Evolutionary conservation across 495 filamentous ascomycete species (phyloP).

Genomic region (Pseudomonodictys pantanalensis): DNA sequence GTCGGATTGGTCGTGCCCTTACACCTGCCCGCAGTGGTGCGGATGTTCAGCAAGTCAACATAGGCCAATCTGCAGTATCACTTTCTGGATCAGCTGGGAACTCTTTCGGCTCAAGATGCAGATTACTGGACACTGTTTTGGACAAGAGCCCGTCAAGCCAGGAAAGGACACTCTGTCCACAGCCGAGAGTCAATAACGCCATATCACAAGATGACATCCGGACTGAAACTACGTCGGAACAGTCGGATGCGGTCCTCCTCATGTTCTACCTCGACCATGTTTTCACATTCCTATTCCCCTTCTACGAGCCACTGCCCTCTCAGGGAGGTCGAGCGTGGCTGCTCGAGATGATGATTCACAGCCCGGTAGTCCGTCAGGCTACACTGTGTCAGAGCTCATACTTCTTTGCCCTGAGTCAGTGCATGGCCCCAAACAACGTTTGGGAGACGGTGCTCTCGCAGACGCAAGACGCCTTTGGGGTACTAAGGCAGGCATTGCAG

Average conservation of each 20-base stretch:
- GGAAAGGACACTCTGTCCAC: too few relatives aligned
- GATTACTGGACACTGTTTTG: not conserved
- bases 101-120: too few relatives aligned
- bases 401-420: conserved; percentile 41
- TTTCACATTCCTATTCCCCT: conserved; percentile 55
- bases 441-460: conserved; percentile 42
- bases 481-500: conserved; percentile 45
- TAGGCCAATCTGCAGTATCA: too few relatives aligned
- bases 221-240: conserved; percentile 29
- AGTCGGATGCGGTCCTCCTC: conserved; percentile 36
- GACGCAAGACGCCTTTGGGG: conserved; percentile 44
- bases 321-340: conserved; percentile 53
- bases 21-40: not conserved
- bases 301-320: conserved; percentile 50
- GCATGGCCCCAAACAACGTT: conserved; percentile 33
- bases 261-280: conserved; percentile 55
- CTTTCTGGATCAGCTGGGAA: too few relatives aligned
- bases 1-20: conserved; percentile 35
- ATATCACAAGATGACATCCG: conserved; percentile 12
- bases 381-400: conserved; percentile 49
- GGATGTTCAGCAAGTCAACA: not conserved
- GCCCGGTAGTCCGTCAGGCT: conserved; percentile 49
- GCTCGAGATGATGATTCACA: conserved; percentile 50
- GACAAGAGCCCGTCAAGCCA: too few relatives aligned
- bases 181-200: not conserved